Evolutionary conservation across 2,329 filamentous ascomycete species (phyloP), one percentile per base, ranked within the genome.

Genomic region (Diaporthe humulicola): DNA sequence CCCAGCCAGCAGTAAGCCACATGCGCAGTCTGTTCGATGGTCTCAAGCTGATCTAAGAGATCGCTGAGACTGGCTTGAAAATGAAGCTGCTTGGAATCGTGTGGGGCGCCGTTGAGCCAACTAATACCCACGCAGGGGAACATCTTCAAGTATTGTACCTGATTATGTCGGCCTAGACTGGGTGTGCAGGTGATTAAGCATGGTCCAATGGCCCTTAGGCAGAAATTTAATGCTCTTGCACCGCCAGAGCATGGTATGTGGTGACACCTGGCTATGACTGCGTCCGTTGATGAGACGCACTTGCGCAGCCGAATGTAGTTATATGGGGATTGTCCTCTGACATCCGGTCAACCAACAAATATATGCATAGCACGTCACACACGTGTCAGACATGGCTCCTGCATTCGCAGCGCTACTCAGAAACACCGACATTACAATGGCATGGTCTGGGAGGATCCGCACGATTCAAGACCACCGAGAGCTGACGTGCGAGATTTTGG

Each of bases 391-490:
- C 4, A 5, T 45, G 10, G 57, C 70, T n/a, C 22, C 22, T 22
- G 45, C 17, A 3, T 56, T 72, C 42, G 54, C n/a, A 3, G 14
- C 4, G 14, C 15, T 64, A n/a, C 33, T 57, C 0, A 14, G n/a
- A 3, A 8, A 54, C 28, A 72, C 42, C 17, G 70, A 72, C 12
- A 54, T 64, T 15, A 54, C 70, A 15, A 1, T 72, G 6, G 36
- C 54, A 15, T 45, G 30, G 6, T 71, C 30, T 4, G 57, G 19
- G 17, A 50, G 25, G 22, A 60, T 64, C 15, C 19, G 64, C 56
- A 72, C 57, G 8, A 61, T 50, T 3, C 57, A 71, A 30, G 70
- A 45, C 4, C 56, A 72, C n/a, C 70, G 57, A 7, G 70, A 72
- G n/a, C n/a, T 64, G 57, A 72, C 45, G 2, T 52, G 33, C 30